Conservation (phyloP, 108 stramenopile genomes). For the Nitzschia sp. region DNA sequence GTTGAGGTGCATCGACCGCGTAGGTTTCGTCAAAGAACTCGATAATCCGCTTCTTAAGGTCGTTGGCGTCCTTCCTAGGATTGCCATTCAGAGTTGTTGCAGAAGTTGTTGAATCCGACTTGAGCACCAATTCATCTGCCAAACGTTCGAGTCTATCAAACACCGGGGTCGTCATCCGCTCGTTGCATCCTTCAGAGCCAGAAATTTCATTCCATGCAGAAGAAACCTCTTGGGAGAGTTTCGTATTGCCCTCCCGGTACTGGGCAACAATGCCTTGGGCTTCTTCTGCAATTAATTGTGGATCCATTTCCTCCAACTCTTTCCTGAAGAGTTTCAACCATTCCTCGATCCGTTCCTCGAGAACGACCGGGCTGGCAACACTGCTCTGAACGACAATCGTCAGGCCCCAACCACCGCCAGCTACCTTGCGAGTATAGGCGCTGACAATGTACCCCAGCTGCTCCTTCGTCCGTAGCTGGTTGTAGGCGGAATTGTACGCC, state of each 20-base stretch:
- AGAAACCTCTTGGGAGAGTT: conserved; percentile 71
- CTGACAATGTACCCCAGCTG: conserved; percentile 89
- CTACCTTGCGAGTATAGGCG: conserved; percentile 69
- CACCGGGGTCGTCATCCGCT: conserved; percentile 46
- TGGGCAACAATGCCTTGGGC: conserved; percentile 77
- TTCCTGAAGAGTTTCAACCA: conserved; percentile 78
- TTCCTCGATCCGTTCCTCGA: conserved; percentile 75
- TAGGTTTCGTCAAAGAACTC: conserved; percentile 74
- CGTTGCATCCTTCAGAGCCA: conserved; percentile 44
- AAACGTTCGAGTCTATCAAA: conserved; percentile 78
- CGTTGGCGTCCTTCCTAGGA: conserved; percentile 35
- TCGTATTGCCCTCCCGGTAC: conserved; percentile 76
- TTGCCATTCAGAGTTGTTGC: conserved; percentile 26
- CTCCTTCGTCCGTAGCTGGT: conserved; percentile 82
- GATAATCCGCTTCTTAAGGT: conserved; percentile 67
- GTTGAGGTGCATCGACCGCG: conserved; percentile 46
- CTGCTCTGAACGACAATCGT: conserved; percentile 75
- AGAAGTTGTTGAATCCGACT: conserved; percentile 10
- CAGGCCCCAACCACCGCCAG: conserved; percentile 74
- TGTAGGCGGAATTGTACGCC: conserved; percentile 87
- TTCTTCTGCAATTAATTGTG: conserved; percentile 69
- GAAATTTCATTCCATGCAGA: conserved; percentile 77
- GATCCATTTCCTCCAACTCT: conserved; percentile 78
- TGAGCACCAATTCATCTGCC: conserved; percentile 62
- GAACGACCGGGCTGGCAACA: conserved; percentile 49